Conservation (phyloP, 768 basidiomycete species). For the Butyriboletus loyo region DNA sequence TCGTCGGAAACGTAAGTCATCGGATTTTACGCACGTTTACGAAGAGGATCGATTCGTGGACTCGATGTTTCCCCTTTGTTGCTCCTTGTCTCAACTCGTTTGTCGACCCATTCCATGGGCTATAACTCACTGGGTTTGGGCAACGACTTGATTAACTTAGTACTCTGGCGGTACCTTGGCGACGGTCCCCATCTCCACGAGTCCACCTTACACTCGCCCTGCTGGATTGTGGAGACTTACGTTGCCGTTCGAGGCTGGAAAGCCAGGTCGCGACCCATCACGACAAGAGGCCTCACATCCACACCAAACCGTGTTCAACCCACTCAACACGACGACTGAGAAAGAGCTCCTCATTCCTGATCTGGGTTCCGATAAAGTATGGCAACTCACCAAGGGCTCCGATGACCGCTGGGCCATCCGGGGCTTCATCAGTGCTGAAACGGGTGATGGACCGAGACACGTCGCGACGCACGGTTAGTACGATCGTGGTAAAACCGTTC, state of each 20-base stretch:
- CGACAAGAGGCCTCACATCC: constrained; percentile 76
- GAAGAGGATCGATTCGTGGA: not conserved
- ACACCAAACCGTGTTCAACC: constrained; percentile 58
- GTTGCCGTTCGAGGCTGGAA: constrained; percentile 38
- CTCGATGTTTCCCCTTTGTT: not conserved
- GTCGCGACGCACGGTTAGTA: constrained; percentile 57
- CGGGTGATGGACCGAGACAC: constrained; percentile 72
- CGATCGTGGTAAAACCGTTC: not conserved
- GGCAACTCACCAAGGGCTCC: constrained; percentile 44
- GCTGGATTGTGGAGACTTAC: constrained; percentile 35
- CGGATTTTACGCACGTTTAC: not conserved
- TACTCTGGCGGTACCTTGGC: constrained; percentile 65
- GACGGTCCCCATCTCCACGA: constrained; percentile 51
- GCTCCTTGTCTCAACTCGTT: too few relatives aligned
- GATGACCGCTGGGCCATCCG: constrained; percentile 47
- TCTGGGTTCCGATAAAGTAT: constrained; percentile 70
- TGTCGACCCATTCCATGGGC: not conserved
- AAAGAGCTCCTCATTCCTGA: constrained; percentile 70
- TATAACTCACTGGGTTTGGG: too few relatives aligned
- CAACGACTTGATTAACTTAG: constrained; percentile 43
- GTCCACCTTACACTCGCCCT: constrained; percentile 43
- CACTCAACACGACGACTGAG: constrained; percentile 42
- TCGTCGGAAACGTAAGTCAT: constrained; percentile 74
- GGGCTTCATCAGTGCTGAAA: constrained; percentile 46
- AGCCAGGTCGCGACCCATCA: constrained; percentile 58